Base-by-base conservation (phyloP, 192 early-diverging fungal species). In the Linnemannia zychae region DNA sequence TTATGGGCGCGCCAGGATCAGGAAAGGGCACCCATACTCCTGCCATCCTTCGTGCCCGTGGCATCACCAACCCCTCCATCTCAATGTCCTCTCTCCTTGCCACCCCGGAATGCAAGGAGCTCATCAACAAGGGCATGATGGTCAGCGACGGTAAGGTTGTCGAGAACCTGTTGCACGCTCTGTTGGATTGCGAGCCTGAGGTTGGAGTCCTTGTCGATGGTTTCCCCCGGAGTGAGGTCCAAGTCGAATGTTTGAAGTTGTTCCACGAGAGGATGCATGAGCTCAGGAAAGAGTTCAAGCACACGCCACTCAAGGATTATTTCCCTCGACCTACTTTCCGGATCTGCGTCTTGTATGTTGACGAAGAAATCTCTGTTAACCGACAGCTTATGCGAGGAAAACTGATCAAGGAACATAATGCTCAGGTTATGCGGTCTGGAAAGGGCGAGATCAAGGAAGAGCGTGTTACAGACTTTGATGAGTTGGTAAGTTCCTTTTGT, bases 1-100 rank as follows among this genome's bases (percentile, higher is more conserved):
- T 92, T 18, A 92, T 92, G 91, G 91, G 91, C 13, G 91, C 91
- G 16, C 91, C 91, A 24, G 91, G 90, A 46, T 90, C 89, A 12
- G 91, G 91, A 22, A 92, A 92, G 77, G 91, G 91, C 0, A 92
- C 91, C 0, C 91, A 92, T 66, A 92, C 91, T 22, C 89, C 90
- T 24, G 90, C 90, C 0, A 90, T 92, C 34, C 65, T 92, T 12
- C 86, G 81, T 40, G 79, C 91, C n/a, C 84, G 91, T 46, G 91
- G 91, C 18, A 92, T 92, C 65, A 91, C 90, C 52, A 92, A 92
- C 67, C 88, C 91, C 16, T 72, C 91, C n/a, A 90, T 92, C 46
- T 90, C 87, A 60, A 88, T 92, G 67, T 92, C 91, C 28, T 86
- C 89, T 11, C 74, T 92, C 24, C 80, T 92, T 2, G 74, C 82